Base-by-base conservation (phyloP, 306 rosid genomes). In the Senna siamea region DNA sequence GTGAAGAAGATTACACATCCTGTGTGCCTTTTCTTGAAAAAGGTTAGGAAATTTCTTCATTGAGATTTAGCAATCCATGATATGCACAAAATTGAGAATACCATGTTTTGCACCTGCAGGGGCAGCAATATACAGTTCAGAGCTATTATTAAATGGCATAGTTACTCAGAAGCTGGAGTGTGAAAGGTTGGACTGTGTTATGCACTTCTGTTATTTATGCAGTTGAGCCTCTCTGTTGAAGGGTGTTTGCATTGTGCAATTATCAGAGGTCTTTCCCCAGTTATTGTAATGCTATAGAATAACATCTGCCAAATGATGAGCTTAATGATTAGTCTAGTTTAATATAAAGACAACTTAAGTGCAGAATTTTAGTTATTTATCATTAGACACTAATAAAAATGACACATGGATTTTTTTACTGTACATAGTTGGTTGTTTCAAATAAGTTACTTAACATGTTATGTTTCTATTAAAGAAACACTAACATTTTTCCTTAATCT, bases 161-260 rank as follows among this genome's bases (percentile, higher is more conserved):
- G 92, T 93, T 74, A 86, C 89, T 56, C 98, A 93, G 82, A 89
- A 76, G 91, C 84, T 93, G 85, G 96, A 89, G 67, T 91, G 82
- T 80, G 89, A 87, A 78, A 91, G 98, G 98, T 89, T 43, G 54
- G 30, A 84, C 75, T 41, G 6, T 54, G 7, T 69, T 78, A 13
- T 34, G 35, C 43, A 22, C 85, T 56, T 44, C 1, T 64, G 32
- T 63, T 51, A 68, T 43, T 40, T 9, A 54, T 62, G 38, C 68
- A 73, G 57, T n/a, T 43, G 50, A 76, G 43, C 48, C 37, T 40
- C 32, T 57, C 75, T 20, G 4, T 34, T 5, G 41, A 70, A 41
- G 13, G 53, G 30, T 59, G 70, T 63, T 67, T 73, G 71, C 37
- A 76, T 14, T 19, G 53, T 50, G 55, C 18, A 47, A 6, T 47